These are phyloP conservation scores for Inosperma sp. DNA, from an alignment of 768 basidiomycete species.

Conservation along the genomic window DNA sequence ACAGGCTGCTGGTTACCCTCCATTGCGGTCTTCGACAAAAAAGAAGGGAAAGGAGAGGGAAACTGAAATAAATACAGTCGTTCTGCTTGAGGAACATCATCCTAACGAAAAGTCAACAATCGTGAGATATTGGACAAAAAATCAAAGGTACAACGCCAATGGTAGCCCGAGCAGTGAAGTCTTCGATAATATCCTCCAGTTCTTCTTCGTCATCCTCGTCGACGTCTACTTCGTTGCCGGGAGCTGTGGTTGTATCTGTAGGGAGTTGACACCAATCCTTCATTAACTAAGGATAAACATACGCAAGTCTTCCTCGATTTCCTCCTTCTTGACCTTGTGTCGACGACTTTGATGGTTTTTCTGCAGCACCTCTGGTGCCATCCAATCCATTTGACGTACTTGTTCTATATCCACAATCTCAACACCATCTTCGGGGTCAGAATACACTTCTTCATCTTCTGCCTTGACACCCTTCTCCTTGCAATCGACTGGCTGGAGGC, in stretches of 20 bases:
- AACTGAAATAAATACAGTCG: constrained; percentile 88
- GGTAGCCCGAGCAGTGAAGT: constrained; percentile 49
- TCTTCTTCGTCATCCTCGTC: constrained; percentile 77
- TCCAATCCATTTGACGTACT: constrained; percentile 77
- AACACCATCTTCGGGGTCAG: constrained; percentile 83
- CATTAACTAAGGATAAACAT: neutral
- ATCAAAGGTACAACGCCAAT: constrained; percentile 35
- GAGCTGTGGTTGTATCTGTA: no score
- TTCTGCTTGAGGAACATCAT: constrained; percentile 51
- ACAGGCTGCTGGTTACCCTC: constrained; percentile 35
- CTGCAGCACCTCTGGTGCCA: constrained; percentile 74
- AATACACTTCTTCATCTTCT: constrained; percentile 64
- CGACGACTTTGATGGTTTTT: constrained; percentile 36
- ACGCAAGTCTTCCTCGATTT: constrained; percentile 28
- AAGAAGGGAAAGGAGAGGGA: constrained; percentile 77
- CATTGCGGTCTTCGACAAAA: constrained; percentile 39
- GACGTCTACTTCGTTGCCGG: constrained; percentile 60
- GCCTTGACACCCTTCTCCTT: constrained; percentile 26
- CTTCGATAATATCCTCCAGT: constrained; percentile 69
- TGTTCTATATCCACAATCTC: constrained; percentile 83
- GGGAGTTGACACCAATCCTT: constrained; percentile 26
- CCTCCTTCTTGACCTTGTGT: constrained; percentile 46
- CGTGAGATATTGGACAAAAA: constrained; percentile 3
- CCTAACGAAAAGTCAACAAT: constrained; percentile 34
- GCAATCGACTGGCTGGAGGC: constrained; percentile 45